Conservation (phyloP, 441 rosid species). For the Populus trichocarpa region DNA sequence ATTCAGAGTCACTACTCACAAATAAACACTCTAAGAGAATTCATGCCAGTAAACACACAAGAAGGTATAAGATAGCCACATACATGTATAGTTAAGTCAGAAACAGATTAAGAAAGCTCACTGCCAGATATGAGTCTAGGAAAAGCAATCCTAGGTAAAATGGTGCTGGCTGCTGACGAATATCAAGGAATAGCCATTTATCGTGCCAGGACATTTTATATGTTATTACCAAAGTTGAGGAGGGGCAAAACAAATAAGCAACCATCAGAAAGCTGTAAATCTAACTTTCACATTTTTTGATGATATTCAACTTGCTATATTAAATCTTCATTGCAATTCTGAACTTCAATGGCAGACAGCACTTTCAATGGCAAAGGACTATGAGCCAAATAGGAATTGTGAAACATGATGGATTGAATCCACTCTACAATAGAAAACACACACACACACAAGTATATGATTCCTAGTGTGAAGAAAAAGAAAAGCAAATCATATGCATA, state of each 20-base stretch:
- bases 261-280: neutral
- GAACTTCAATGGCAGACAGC: neutral
- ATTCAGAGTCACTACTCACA: neutral
- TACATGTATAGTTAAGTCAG: neutral
- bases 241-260: neutral
- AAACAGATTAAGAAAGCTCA: neutral
- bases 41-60: neutral
- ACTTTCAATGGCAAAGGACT: neutral
- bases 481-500: neutral
- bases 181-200: neutral
- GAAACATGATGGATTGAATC: neutral
- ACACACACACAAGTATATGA: too few relatives aligned
- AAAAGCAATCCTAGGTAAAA: neutral
- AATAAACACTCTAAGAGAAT: neutral
- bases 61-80: neutral
- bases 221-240: neutral
- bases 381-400: neutral
- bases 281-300: neutral
- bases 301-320: neutral
- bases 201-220: neutral
- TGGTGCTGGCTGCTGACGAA: neutral
- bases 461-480: too few relatives aligned
- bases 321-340: neutral
- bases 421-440: too few relatives aligned
- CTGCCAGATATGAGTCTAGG: neutral